Conservation (phyloP, 2,329 filamentous ascomycete genomes). For the Orbilia brochopaga region DNA sequence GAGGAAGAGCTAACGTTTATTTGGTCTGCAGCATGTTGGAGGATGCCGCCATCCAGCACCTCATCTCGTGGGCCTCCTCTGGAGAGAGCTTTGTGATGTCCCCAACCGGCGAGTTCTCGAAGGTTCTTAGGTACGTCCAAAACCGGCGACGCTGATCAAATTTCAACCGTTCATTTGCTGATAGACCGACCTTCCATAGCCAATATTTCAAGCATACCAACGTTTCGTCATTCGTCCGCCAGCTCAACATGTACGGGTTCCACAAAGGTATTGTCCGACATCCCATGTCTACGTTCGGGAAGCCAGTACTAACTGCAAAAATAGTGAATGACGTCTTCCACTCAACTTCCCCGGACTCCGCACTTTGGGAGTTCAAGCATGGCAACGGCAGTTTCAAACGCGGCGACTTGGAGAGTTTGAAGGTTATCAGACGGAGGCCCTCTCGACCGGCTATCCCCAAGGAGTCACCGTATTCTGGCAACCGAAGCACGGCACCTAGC, state of each 20-base stretch:
- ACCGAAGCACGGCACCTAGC: conserved; percentile 76
- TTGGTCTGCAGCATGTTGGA: conserved; percentile 80
- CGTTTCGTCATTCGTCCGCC: conserved; percentile 95
- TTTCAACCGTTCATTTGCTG: conserved; percentile 19
- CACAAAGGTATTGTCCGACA: conserved; percentile 76
- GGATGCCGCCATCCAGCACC: conserved; percentile 86
- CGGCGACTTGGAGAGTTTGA: conserved; percentile 84
- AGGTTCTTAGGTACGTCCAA: conserved; percentile 84
- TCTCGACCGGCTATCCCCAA: conserved; percentile 90
- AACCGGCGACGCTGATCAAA: conserved; percentile 19
- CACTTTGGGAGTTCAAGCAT: conserved; percentile 98
- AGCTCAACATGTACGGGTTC: conserved; percentile 99
- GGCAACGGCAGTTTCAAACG: conserved; percentile 96
- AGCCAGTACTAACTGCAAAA: conserved; percentile 9
- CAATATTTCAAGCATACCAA: conserved; percentile 99
- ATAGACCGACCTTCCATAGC: conserved; percentile 61
- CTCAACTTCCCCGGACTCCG: conserved; percentile 88
- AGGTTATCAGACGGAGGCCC: conserved; percentile 93
- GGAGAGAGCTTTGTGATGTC: conserved; percentile 99
- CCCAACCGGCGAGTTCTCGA: conserved; percentile 94
- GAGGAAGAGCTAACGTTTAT: not conserved
- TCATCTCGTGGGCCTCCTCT: conserved; percentile 93
- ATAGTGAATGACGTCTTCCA: conserved; percentile 98
- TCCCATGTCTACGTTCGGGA: not conserved
- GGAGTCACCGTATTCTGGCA: conserved; percentile 77